Percentiles rank a stretch among this genome's conserved stretches.
These are phyloP conservation scores for Trichoderma sp. DNA, from an alignment of 2,329 filamentous ascomycete species.

Conservation along the genomic window DNA sequence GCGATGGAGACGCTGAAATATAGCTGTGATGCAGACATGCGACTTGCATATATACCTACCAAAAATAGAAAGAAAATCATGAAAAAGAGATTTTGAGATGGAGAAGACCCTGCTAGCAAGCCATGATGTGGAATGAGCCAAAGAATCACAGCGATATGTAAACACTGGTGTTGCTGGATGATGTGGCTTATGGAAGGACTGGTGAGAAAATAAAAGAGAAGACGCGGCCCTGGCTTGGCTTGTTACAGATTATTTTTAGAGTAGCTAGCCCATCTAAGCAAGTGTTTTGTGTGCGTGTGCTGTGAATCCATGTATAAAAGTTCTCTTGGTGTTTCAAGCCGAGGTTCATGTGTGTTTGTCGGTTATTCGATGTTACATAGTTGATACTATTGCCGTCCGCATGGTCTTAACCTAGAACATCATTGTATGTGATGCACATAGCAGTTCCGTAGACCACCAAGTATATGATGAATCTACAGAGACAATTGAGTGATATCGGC, in stretches of 20 bases:
- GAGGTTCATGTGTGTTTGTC: background rate
- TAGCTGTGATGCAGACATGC: background rate
- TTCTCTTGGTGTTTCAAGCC: background rate
- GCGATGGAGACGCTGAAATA: background rate
- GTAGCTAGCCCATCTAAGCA: background rate
- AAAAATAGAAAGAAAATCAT: background rate
- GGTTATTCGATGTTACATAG: background rate
- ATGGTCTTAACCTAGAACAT: background rate
- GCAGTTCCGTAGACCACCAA: background rate
- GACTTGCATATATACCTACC: background rate
- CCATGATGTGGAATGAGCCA: background rate
- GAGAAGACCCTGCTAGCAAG: background rate
- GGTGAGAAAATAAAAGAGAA: background rate
- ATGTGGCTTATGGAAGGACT: background rate
- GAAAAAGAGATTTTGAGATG: background rate
- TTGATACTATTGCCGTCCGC: background rate
- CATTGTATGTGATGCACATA: background rate
- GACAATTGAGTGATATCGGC: background rate
- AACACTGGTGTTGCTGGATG: background rate
- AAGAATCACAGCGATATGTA: background rate
- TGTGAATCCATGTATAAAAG: background rate
- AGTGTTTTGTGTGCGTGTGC: background rate
- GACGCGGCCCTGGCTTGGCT: background rate
- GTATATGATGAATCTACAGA: background rate
- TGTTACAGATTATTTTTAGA: constrained; percentile 17